Evolutionary conservation across 2,329 filamentous ascomycete species (phyloP).

Genomic region (Hirsutella thompsonii): DNA sequence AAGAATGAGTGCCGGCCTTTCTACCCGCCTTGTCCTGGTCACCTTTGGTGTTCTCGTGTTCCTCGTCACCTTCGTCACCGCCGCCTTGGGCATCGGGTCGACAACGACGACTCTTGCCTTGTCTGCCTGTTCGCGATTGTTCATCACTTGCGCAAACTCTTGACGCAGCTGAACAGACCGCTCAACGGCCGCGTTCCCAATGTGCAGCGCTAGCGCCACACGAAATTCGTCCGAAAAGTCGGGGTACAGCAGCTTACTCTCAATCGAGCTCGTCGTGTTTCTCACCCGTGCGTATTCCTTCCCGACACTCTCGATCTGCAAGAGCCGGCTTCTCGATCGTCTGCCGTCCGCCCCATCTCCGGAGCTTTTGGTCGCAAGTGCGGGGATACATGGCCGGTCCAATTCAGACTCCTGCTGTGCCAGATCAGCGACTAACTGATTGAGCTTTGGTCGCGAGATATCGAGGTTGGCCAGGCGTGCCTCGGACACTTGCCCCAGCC

Average conservation of each 20-base stretch:
- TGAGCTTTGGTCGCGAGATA: conserved; percentile 11
- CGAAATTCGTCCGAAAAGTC: conserved; percentile 15
- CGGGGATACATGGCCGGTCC: conserved; percentile 1
- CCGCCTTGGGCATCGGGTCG: too few species aligned
- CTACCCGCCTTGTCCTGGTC: too few species aligned
- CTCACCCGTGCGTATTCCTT: conserved; percentile 17
- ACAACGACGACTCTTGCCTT: too few species aligned
- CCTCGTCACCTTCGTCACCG: too few species aligned
- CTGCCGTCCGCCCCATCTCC: neutral
- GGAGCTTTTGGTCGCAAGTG: neutral
- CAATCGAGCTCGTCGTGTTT: conserved; percentile 17
- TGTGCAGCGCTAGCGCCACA: conserved; percentile 14
- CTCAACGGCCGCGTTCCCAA: conserved; percentile 10
- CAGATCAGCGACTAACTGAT: conserved; percentile 12
- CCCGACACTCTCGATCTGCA: conserved; percentile 21
- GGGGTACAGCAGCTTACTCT: conserved; percentile 21
- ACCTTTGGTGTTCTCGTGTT: too few species aligned
- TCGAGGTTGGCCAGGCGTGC: conserved; percentile 12
- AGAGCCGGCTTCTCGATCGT: conserved; percentile 12
- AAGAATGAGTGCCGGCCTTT: too few species aligned
- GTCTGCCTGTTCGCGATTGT: too few species aligned
- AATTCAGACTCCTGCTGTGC: conserved; percentile 4
- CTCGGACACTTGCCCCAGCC: conserved; percentile 1
- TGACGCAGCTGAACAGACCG: conserved; percentile 10
- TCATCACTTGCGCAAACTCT: conserved; percentile 7